phyloP scores from a whole-genome alignment of 495 filamentous ascomycete genomes.

The Penicillium manginii region DNA sequence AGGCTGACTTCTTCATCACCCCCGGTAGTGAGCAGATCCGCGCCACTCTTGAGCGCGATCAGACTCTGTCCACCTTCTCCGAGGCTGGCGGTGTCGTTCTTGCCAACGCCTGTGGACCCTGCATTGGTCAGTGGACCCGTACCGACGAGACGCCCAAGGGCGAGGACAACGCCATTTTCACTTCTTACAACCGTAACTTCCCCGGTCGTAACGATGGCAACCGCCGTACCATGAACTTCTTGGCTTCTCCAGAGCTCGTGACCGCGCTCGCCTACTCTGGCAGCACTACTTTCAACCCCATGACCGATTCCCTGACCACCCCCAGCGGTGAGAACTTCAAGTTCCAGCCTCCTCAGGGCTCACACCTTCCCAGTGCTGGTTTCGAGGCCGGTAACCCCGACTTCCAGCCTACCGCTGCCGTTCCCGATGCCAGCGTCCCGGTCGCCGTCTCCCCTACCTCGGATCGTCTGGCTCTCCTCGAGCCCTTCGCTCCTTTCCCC shows the following conservation, averaged over 20 bases:
- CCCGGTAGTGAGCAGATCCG: conserved; percentile 97
- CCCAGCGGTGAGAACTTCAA: conserved; percentile 82
- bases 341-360: conserved; percentile 80
- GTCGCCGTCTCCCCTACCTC: conserved; percentile 84
- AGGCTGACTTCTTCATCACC: conserved; percentile 91
- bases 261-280: conserved; percentile 95
- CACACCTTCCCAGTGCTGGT: conserved; percentile 73
- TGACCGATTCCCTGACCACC: conserved; percentile 82
- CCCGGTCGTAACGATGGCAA: conserved; percentile 96
- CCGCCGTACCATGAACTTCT: conserved; percentile 95
- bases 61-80: conserved; percentile 83
- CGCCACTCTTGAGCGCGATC: conserved; percentile 85
- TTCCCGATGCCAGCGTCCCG: conserved; percentile 57
- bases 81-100: conserved; percentile 86
- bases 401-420: conserved; percentile 71
- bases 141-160: conserved; percentile 82
- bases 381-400: conserved; percentile 79
- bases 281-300: conserved; percentile 92
- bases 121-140: conserved; percentile 95
- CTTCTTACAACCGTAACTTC: conserved; percentile 98
- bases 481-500: conserved; percentile 89
- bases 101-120: conserved; percentile 94
- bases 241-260: conserved; percentile 93
- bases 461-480: conserved; percentile 84
- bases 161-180: conserved; percentile 91